Evolutionary conservation across 306 rosid species (phyloP).

Genomic region (Sindora glabra): DNA sequence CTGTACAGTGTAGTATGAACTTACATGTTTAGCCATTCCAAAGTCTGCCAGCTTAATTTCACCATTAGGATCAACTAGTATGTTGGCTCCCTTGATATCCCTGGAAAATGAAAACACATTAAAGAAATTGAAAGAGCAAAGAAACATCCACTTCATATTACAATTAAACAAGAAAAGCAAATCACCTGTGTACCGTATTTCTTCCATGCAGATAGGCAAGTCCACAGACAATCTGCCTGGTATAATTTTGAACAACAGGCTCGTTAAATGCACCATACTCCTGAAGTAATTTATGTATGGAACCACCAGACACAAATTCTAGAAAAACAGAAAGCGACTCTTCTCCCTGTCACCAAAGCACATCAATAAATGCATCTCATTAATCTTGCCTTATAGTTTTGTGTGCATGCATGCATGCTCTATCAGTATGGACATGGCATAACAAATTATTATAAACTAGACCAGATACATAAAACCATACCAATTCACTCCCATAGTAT

Average conservation of each 20-base stretch:
- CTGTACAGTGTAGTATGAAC: too few species aligned
- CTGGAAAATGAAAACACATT: constrained; percentile 12
- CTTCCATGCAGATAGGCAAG: constrained; percentile 89
- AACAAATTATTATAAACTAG: not conserved
- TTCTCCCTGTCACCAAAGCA: constrained; percentile 55
- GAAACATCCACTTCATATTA: not conserved
- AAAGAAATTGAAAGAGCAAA: not conserved
- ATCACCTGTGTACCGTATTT: constrained; percentile 82
- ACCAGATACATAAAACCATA: constrained; percentile 20
- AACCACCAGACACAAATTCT: constrained; percentile 95
- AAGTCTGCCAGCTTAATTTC: constrained; percentile 97
- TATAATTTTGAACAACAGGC: constrained; percentile 82
- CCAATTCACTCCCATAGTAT: constrained; percentile 94
- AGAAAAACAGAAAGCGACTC: constrained; percentile 78
- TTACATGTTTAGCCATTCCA: constrained; percentile 85
- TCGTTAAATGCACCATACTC: constrained; percentile 97
- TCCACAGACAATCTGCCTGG: constrained; percentile 92
- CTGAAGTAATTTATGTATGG: constrained; percentile 88
- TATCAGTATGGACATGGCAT: not conserved
- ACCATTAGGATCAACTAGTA: constrained; percentile 90
- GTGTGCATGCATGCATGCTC: not conserved
- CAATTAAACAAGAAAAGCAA: constrained; percentile 4
- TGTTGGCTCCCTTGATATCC: constrained; percentile 96
- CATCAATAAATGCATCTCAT: constrained; percentile 3
- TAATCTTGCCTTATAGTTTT: not conserved